Evolutionary conservation across 1,139 yeast genomes (phyloP).

Genomic region (Hemisphaericaspora lyxosophila): DNA sequence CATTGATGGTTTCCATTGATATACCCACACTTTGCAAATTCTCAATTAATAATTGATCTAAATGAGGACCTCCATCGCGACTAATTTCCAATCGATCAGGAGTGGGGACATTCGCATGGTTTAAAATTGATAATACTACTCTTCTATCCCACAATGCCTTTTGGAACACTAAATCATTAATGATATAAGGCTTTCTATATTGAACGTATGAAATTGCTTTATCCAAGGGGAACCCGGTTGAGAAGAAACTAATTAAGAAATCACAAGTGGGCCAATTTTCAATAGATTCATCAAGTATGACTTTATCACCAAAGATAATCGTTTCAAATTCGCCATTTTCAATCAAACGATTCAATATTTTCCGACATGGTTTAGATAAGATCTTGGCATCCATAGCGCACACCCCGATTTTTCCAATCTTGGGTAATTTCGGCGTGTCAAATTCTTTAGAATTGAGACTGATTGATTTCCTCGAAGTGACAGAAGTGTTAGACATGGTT

Average conservation of each 20-base stretch:
- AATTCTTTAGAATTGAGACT: slow-evolving; percentile 32
- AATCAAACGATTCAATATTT: slow-evolving; percentile 80
- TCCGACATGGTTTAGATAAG: slow-evolving; percentile 91
- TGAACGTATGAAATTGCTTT: slow-evolving; percentile 92
- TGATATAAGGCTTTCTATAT: slow-evolving; percentile 82
- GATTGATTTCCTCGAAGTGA: slow-evolving; percentile 42
- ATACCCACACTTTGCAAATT: slow-evolving; percentile 40
- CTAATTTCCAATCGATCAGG: slow-evolving; percentile 86
- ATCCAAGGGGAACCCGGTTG: slow-evolving; percentile 94
- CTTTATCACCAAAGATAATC: slow-evolving; percentile 95
- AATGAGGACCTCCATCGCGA: slow-evolving; percentile 94
- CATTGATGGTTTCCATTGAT: slow-evolving; percentile 46
- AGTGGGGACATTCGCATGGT: slow-evolving; percentile 81
- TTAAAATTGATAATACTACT: slow-evolving; percentile 76
- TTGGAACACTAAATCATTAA: slow-evolving; percentile 88
- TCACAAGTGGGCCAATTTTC: slow-evolving; percentile 99
- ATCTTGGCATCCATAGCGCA: slow-evolving; percentile 99
- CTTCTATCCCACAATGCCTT: slow-evolving; percentile 96
- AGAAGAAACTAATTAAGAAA: slow-evolving; percentile 86
- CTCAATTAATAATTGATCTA: slow-evolving; percentile 59
- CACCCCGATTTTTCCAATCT: slow-evolving; percentile 92
- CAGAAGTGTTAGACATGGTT: slow-evolving; percentile 36
- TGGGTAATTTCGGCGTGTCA: slow-evolving; percentile 57
- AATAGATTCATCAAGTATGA: slow-evolving; percentile 84
- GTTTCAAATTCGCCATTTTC: slow-evolving; percentile 97